These are phyloP conservation scores for Mycena belliarum DNA, from an alignment of 768 basidiomycete species.

Conservation along the genomic window DNA sequence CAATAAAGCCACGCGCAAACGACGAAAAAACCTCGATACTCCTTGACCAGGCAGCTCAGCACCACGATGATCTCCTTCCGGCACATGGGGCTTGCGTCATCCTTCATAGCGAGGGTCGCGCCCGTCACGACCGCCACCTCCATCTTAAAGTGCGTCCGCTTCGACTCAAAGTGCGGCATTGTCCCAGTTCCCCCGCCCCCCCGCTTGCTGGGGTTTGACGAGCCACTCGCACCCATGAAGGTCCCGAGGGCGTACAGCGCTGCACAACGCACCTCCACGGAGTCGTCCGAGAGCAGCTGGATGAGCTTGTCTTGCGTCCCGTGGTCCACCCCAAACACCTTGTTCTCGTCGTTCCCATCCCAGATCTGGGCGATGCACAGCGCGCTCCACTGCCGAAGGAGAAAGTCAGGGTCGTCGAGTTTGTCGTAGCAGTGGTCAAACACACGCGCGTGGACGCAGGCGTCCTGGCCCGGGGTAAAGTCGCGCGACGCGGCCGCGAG, in stretches of 20 bases:
- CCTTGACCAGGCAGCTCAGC: constrained; percentile 90
- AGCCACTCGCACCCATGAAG: constrained; percentile 88
- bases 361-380: constrained; percentile 94
- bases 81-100: constrained; percentile 96
- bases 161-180: constrained; percentile 67
- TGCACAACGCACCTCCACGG: constrained; percentile 90
- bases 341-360: constrained; percentile 91
- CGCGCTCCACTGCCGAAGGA: constrained; percentile 92
- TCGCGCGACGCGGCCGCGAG: constrained; percentile 89
- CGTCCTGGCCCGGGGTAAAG: constrained; percentile 82
- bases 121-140: constrained; percentile 92
- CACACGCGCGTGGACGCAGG: constrained; percentile 78
- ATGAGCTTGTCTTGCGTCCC: constrained; percentile 85
- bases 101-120: constrained; percentile 83
- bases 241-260: constrained; percentile 91
- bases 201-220: constrained; percentile 59
- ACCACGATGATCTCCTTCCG: constrained; percentile 91
- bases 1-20: constrained; percentile 96
- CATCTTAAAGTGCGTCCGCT: constrained; percentile 80
- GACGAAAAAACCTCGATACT: constrained; percentile 96
- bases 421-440: constrained; percentile 87
- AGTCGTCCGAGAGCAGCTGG: constrained; percentile 76
- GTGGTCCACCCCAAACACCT: constrained; percentile 75
- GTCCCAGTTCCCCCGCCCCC: constrained; percentile 88
- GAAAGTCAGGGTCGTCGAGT: constrained; percentile 86